Evolutionary conservation across 2,329 filamentous ascomycete species (phyloP).

Genomic region (Pseudogymnoascus sp.): DNA sequence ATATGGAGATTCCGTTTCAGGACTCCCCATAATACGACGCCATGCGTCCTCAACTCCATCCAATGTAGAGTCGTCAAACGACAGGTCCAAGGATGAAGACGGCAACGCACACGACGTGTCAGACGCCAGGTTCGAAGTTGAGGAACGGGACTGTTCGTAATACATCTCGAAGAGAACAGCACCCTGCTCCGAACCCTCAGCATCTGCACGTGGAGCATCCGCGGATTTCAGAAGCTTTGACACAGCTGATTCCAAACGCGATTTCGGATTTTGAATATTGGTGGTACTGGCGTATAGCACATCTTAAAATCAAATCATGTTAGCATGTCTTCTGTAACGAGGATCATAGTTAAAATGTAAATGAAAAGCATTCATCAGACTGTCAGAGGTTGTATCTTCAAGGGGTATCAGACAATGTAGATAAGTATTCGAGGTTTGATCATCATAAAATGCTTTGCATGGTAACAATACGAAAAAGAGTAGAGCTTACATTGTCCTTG

Average conservation of each 20-base stretch:
- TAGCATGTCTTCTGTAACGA: conserved; percentile 15
- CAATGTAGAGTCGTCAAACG: conserved; percentile 66
- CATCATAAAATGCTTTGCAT: conserved; percentile 62
- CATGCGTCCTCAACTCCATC: conserved; percentile 63
- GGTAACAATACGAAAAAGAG: conserved; percentile 15
- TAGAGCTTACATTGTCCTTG: conserved; percentile 73
- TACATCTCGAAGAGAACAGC: conserved; percentile 43
- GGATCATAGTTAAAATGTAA: conserved; percentile 11
- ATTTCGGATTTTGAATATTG: conserved; percentile 18
- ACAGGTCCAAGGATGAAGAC: conserved; percentile 53
- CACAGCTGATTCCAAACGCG: conserved; percentile 30
- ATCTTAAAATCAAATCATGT: conserved; percentile 25
- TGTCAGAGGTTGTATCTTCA: conserved; percentile 84
- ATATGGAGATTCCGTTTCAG: conserved; percentile 46
- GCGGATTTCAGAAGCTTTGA: conserved; percentile 32
- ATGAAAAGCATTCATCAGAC: conserved; percentile 58
- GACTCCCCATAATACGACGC: conserved; percentile 46
- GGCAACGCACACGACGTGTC: conserved; percentile 48
- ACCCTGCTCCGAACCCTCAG: conserved; percentile 24
- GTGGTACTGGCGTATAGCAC: conserved; percentile 28
- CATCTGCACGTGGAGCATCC: neutral
- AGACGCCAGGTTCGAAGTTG: conserved; percentile 23
- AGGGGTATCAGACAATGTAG: conserved; percentile 98
- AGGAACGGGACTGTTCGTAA: conserved; percentile 44
- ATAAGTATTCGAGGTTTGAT: conserved; percentile 89